Base-by-base conservation (phyloP, 2,329 filamentous ascomycete genomes). In the Dactylellina parvicollis region DNA sequence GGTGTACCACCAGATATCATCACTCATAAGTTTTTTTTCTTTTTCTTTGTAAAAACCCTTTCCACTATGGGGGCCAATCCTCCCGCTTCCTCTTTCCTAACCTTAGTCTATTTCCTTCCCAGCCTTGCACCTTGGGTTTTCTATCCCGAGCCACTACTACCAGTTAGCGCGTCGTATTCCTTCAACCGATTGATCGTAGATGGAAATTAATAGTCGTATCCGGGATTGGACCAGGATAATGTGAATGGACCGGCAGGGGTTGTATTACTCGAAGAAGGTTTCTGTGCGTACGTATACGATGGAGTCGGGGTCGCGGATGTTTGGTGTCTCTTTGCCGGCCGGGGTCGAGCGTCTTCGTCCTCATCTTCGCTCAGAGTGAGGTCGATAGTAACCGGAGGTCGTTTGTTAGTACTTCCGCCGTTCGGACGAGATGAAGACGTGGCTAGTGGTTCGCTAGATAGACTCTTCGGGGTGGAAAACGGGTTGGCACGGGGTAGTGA, bases 311-410 rank as follows among this genome's bases (percentile, higher is more conserved):
- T 64, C 1, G 67, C 54, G n/a, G 62, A 62, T 5, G 46, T 30
- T 38, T 81, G 80, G 72, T 84, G 83, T 52, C 85, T 82, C 79
- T 88, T 87, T 3, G 80, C 73, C 0, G 84, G 80, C 7, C 83
- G 83, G 30, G 81, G 80, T 1, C 81, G 78, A 2, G 82, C 80
- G 49, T 83, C 82, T 16, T 84, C 83, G 38, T 86, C 84, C 46
- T 87, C 85, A 59, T 86, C 85, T 56, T 83, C 82, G 50, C 84
- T 86, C 4, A 86, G 78, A 0, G 86, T 88, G 74, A 89, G 79
- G 76, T 88, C 87, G 73, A 88, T 88, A 1, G 88, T 83, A 46
- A 85, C 83, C 3, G 84, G 80, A 0, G 83, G 81, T 20, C 86
- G 83, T 78, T 87, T 87, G 61, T 78, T 79, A 74, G 83, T 83